Conservation (phyloP, 2,329 filamentous ascomycete species). For the Cercospora sp. region DNA sequence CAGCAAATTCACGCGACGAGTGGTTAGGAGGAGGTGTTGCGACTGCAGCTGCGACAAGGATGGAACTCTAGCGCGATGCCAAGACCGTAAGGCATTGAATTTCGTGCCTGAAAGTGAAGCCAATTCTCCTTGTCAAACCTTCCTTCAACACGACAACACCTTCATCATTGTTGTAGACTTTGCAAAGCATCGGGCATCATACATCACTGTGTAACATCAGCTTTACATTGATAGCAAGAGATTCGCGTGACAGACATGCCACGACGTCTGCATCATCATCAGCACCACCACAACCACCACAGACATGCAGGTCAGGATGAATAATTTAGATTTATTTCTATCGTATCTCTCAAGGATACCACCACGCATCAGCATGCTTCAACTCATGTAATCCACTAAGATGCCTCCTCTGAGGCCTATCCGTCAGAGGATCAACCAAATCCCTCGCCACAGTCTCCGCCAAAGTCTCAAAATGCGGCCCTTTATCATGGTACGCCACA, state of each 20-base stretch:
- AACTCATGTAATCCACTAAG: neutral
- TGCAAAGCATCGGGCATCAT: no score
- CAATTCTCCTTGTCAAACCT: no score
- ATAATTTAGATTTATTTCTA: neutral
- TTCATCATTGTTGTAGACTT: neutral
- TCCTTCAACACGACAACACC: neutral
- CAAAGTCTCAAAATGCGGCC: neutral
- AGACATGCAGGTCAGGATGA: neutral
- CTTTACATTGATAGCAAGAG: neutral
- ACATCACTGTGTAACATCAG: neutral
- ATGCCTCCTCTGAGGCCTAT: neutral
- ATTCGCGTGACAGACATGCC: neutral
- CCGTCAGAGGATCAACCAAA: neutral
- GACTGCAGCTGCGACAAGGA: neutral
- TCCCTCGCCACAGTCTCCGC: neutral
- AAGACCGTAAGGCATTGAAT: neutral
- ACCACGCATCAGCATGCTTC: neutral
- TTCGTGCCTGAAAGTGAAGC: neutral
- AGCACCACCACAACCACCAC: no score
- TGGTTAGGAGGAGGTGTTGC: neutral
- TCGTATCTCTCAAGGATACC: neutral
- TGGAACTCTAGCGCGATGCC: neutral
- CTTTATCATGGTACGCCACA: neutral
- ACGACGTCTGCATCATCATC: no score
- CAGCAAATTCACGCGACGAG: neutral